These are phyloP conservation scores for Aphanomyces cochlioides DNA, from an alignment of 352 stramenopile genomes.

Conservation along the genomic window DNA sequence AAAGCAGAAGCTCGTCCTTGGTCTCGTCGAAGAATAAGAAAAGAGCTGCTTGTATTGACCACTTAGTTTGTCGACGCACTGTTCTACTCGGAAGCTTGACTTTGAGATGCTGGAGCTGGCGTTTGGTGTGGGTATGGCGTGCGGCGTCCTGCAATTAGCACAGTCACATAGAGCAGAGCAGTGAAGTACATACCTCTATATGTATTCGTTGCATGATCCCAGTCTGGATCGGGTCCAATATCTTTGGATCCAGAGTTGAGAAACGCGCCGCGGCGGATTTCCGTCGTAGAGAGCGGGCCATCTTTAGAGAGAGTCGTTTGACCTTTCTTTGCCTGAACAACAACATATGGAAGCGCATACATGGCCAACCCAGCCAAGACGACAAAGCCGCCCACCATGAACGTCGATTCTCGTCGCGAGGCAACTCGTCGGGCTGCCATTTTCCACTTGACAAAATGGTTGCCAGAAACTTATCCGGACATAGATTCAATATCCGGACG, in stretches of 20 bases:
- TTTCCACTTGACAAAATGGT: not conserved
- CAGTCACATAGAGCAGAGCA: not conserved
- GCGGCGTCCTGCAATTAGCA: slow-evolving; percentile 7
- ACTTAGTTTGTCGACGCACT: no score
- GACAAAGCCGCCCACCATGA: slow-evolving; percentile 6
- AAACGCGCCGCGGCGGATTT: slow-evolving; percentile 78
- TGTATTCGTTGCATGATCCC: slow-evolving; percentile 66
- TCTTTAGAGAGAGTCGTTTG: slow-evolving; percentile 22
- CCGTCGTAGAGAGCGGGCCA: slow-evolving; percentile 34
- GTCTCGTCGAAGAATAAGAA: no score
- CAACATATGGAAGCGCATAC: slow-evolving; percentile 12
- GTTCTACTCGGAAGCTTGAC: no score
- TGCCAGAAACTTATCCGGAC: no score
- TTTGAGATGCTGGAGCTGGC: no score
- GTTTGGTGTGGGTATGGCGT: slow-evolving; percentile 1
- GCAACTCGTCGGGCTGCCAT: not conserved
- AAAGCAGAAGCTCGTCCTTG: no score
- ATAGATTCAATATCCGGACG: no score
- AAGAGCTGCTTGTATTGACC: no score
- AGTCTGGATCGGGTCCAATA: slow-evolving; percentile 75
- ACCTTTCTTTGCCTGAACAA: slow-evolving; percentile 21
- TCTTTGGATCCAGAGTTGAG: slow-evolving; percentile 77
- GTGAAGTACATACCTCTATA: slow-evolving; percentile 34
- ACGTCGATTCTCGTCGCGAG: not conserved
- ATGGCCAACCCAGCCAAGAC: not conserved